Base-by-base conservation (phyloP, 768 basidiomycete genomes). In the Leccinum obscurum region DNA sequence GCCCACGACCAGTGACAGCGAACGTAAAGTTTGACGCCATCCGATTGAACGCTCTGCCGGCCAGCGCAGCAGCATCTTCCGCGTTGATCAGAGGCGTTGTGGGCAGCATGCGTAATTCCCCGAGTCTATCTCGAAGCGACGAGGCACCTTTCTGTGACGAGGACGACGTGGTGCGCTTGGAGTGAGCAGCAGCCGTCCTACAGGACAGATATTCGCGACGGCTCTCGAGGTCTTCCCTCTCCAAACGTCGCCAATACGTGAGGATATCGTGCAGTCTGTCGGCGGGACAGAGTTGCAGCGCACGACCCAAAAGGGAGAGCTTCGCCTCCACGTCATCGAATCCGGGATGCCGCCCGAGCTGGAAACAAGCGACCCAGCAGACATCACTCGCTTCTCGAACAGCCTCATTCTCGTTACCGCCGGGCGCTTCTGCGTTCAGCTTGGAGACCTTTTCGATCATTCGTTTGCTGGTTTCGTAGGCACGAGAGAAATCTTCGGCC, bases 361-460 rank as follows among this genome's bases (percentile, higher is more conserved):
- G 89, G 76, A 88, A 93, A 70, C 92, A 93, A 3, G 89, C 86
- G 28, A 90, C 86, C 95, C 95, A 98, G 64, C 90, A 92, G 37
- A 95, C 88, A 64, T 93, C 89, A 52, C 81, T 82, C 1, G 89
- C 89, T 61, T 90, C 86, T 59, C 76, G 72, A 30, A 85, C 66
- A 58, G 74, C 72, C 14, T 74, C 70, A 39, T 83, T 79, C n/a
- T 77, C 76, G 2, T 68, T 41, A 26, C 67, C 66, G 13, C 61
- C 52, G 1, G 74, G 55, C 6, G 67, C 30, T 9, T 77, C 67
- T 1, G 76, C 61, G 30, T 81, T 78, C 52, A 93, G 72, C 15
- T 76, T 70, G n/a, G 78, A 70, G 41, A 90, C 85, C 22, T 75
- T 80, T 52, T 82, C 77, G 17, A 92, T 83, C 87, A 95, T 94